phyloP scores from a whole-genome alignment of 2,329 filamentous ascomycete genomes.

The Aspergillus ochraceus region DNA sequence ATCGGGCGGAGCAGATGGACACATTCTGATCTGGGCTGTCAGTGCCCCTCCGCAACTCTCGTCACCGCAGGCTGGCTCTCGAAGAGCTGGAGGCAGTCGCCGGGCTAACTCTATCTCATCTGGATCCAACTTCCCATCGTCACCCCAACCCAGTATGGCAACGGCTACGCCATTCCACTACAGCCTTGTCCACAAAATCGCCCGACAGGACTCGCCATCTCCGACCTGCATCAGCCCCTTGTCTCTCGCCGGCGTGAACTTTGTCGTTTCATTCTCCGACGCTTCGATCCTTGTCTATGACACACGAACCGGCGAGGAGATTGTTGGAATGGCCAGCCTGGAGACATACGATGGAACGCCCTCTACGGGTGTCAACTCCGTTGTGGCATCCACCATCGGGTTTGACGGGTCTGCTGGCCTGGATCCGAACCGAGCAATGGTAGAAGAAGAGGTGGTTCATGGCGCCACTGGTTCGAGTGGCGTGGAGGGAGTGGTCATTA shows the following conservation, averaged over 20 bases:
- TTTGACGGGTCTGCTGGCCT: slow-evolving; percentile 65
- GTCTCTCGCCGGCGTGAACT: slow-evolving; percentile 77
- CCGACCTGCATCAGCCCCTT: slow-evolving; percentile 92
- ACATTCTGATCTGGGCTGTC: slow-evolving; percentile 90
- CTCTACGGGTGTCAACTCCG: slow-evolving; percentile 81
- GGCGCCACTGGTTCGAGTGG: slow-evolving; percentile 82
- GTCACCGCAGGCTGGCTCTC: slow-evolving; percentile 72
- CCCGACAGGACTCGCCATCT: slow-evolving; percentile 66
- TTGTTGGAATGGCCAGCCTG: slow-evolving; percentile 87
- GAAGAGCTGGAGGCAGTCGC: slow-evolving; percentile 73
- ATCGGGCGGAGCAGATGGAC: slow-evolving; percentile 87
- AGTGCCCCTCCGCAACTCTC: slow-evolving; percentile 84
- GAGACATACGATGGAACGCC: slow-evolving; percentile 90
- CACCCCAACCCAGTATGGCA: slow-evolving; percentile 83
- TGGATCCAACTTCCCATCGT: slow-evolving; percentile 85
- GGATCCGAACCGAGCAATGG: slow-evolving; percentile 63
- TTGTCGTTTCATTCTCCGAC: slow-evolving; percentile 91
- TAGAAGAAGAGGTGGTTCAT: slow-evolving; percentile 71
- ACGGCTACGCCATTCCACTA: slow-evolving; percentile 84
- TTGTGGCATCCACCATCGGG: slow-evolving; percentile 82
- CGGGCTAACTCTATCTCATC: slow-evolving; percentile 92
- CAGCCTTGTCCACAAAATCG: slow-evolving; percentile 83
- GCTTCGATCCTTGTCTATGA: slow-evolving; percentile 90
- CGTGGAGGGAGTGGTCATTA: slow-evolving; percentile 91
- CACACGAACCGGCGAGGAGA: slow-evolving; percentile 85